Conservation (phyloP, 495 filamentous ascomycete species). For the Aspergillus panamensis region DNA sequence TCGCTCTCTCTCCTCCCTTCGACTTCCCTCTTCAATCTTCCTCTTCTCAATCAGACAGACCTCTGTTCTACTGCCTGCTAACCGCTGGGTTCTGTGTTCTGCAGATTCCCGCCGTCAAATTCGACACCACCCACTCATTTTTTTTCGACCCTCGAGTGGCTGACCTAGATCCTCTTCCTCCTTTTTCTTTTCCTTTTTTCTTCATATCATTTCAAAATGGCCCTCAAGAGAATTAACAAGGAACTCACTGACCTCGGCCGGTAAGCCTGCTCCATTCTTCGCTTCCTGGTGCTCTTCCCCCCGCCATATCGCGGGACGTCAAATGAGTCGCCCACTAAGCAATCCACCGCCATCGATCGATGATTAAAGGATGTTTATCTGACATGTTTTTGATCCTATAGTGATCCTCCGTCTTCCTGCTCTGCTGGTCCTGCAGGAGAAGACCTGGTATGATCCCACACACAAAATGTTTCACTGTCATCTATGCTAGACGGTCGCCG, state of each 20-base stretch:
- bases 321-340: background rate
- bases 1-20: too few species aligned
- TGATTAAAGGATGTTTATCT: background rate
- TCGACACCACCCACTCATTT: conserved; percentile 18
- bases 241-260: conserved; percentile 98
- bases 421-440: conserved; percentile 94
- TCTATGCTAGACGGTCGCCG: conserved; percentile 12
- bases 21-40: background rate
- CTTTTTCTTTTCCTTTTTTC: conserved; percentile 15
- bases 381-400: conserved; percentile 30
- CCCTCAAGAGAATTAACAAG: conserved; percentile 99
- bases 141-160: conserved; percentile 19
- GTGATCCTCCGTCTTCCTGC: conserved; percentile 98
- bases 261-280: conserved; percentile 52
- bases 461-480: conserved; percentile 8
- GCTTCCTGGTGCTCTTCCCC: conserved; percentile 11
- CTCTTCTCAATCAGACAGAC: background rate
- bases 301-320: conserved; percentile 29
- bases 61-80: conserved; percentile 4
- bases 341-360: background rate
- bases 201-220: conserved; percentile 60
- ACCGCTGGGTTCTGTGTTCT: conserved; percentile 12
- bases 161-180: conserved; percentile 9
- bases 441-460: conserved; percentile 76
- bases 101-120: conserved; percentile 21